Evolutionary conservation across 2,329 filamentous ascomycete genomes (phyloP), one percentile per base, ranked within the genome.

Genomic region (Paecilomyces variotii): DNA sequence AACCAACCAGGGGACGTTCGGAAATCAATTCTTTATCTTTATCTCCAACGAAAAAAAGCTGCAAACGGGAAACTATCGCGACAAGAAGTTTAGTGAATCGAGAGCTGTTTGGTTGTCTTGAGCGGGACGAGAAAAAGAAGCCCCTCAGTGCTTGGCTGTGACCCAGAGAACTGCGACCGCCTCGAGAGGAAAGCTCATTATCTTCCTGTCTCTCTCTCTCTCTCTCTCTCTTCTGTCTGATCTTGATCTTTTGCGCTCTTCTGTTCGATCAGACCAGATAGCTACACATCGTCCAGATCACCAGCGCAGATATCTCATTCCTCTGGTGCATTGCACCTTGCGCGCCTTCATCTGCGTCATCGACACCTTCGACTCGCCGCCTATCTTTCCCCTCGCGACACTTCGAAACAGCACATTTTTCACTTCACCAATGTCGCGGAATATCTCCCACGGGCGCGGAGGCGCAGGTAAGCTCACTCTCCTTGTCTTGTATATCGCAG

Each of bases 361-460:
- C 50, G 50, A 11, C 25, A 26, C 27, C 27, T 27, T 24, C 25
- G 25, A 11, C 4, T 28, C 50, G 50, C 50, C 27, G 25, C 27
- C n/a, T 19, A 3, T 10, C n/a, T 25, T 25, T 11, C 4, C 24
- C 24, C 25, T 27, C 28, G 19, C 6, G n/a, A 24, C 24, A 53
- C 19, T 19, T 32, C 19, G 12, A n/a, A 24, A 39, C 14, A n/a
- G 24, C n/a, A 7, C 25, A 14, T 14, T 53, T 30, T 6, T 5
- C 19, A 19, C 7, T 9, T 53, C 51, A 26, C 26, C 51, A 32
- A 53, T 53, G 28, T 26, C 28, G 51, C 65, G 68, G 56, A 66
- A 68, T 60, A 76, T 82, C 51, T 90, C 87, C 49, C 85, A 89
- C 68, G 89, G 90, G 67, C 87, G 89, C 62, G 90, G 89, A 69